These are phyloP conservation scores for Geotrichum carabidarum DNA, from an alignment of 1,139 yeast genomes.

Conservation along the genomic window DNA sequence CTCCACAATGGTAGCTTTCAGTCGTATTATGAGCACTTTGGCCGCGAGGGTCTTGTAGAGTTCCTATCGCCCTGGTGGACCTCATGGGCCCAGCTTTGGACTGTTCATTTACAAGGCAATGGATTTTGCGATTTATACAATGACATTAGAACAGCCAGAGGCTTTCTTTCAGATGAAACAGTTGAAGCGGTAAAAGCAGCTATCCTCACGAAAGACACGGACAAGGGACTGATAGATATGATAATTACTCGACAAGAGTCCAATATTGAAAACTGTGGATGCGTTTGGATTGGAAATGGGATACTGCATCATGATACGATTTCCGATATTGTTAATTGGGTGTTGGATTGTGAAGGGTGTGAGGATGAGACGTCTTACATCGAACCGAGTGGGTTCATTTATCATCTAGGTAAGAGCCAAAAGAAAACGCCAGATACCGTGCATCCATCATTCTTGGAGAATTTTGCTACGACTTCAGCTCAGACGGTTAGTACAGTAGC, in stretches of 20 bases:
- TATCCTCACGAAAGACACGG: constrained; percentile 23
- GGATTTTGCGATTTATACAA: constrained; percentile 26
- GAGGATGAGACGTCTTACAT: constrained; percentile 26
- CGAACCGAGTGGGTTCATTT: constrained; percentile 31
- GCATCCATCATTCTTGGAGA: constrained; percentile 6
- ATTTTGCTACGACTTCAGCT: constrained; percentile 15
- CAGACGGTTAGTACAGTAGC: constrained; percentile 26
- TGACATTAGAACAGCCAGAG: constrained; percentile 25
- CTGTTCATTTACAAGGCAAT: constrained; percentile 24
- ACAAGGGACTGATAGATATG: constrained; percentile 23
- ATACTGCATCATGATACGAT: constrained; percentile 21
- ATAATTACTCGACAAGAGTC: constrained; percentile 23
- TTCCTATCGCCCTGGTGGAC: constrained; percentile 31
- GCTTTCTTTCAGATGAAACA: constrained; percentile 26
- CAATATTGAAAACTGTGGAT: constrained; percentile 27
- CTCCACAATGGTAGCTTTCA: constrained; percentile 30
- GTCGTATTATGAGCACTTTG: constrained; percentile 11
- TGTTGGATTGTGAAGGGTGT: constrained; percentile 27
- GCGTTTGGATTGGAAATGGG: constrained; percentile 27
- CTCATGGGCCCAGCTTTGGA: constrained; percentile 32
- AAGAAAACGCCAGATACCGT: background rate
- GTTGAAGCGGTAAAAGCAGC: constrained; percentile 26
- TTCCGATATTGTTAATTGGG: constrained; percentile 30
- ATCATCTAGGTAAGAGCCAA: constrained; percentile 23
- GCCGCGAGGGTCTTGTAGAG: constrained; percentile 23